phyloP scores from a whole-genome alignment of 352 stramenopile genomes.

The Globisporangium cystogenes region DNA sequence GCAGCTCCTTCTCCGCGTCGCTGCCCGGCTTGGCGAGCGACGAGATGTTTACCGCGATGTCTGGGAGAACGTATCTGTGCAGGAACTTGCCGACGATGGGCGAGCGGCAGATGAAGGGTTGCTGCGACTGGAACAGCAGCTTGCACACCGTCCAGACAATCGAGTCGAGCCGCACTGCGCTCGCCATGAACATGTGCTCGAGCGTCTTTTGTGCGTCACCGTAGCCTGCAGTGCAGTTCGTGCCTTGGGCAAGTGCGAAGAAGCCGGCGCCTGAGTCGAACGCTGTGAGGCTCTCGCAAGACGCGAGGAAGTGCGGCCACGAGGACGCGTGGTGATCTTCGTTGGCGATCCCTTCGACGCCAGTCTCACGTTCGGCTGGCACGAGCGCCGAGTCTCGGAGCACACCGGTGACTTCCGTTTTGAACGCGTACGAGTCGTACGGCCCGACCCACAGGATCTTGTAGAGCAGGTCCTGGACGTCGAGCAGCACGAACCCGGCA shows the following conservation, averaged over 20 bases:
- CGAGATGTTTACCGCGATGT: slow-evolving; percentile 4
- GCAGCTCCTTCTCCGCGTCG: slow-evolving; percentile 15
- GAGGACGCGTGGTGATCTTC: slow-evolving; percentile 6
- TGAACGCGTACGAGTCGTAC: slow-evolving; percentile 17
- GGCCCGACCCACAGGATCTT: slow-evolving; percentile 24
- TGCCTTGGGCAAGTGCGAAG: slow-evolving; percentile 15
- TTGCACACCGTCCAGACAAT: slow-evolving; percentile 22
- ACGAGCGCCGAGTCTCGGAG: slow-evolving; percentile 5
- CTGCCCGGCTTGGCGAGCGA: slow-evolving; percentile 6
- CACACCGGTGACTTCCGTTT: slow-evolving; percentile 13
- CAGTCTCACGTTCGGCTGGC: neutral
- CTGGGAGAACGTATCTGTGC: slow-evolving; percentile 10
- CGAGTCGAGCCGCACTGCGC: slow-evolving; percentile 16
- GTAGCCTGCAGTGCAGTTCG: slow-evolving; percentile 15
- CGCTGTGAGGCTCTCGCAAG: slow-evolving; percentile 10
- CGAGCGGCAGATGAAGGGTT: slow-evolving; percentile 19
- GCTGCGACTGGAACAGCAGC: slow-evolving; percentile 16
- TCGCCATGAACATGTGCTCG: slow-evolving; percentile 14
- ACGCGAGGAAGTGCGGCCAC: slow-evolving; percentile 19
- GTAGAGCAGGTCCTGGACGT: slow-evolving; percentile 22
- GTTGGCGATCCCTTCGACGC: neutral
- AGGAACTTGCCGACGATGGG: slow-evolving; percentile 19
- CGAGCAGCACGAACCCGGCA: slow-evolving; percentile 7
- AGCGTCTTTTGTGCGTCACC: slow-evolving; percentile 1
- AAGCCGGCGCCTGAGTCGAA: slow-evolving; percentile 15